Evolutionary conservation across 345 rosid species (phyloP), one percentile per base, ranked within the genome.

Genomic region (Gossypium anomalum): DNA sequence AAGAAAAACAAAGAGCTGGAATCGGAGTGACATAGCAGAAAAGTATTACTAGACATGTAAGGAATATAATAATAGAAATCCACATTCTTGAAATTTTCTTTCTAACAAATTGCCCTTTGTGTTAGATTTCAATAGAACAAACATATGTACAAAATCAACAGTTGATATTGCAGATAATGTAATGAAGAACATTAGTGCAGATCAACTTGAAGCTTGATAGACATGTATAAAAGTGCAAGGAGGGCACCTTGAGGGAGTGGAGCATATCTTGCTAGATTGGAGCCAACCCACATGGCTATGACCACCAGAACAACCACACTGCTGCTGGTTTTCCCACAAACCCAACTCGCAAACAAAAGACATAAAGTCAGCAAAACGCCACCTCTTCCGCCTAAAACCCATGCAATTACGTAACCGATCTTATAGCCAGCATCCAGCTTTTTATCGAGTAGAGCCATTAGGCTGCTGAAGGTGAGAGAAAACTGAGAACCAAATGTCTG

Each of bases 191-290:
- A 60, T 73, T 62, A 73, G 3, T 29, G 62, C 10, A 91, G 75
- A 80, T 90, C 90, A n/a, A 65, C 84, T 78, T 90, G 94, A 68
- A 94, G 88, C 84, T 91, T 94, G 69, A 94, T 88, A 8, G 97
- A 92, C 97, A 92, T 90, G 83, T 89, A 90, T 74, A 94, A 77
- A 41, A 94, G 92, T 0, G 91, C 76, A 55, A 92, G 87, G 34
- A 94, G 89, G 60, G 95, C 97, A 47, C 97, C 95, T 70, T 90
- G 94, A 2, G 97, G 98, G 73, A 92, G 83, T 34, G 93, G 97
- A 38, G 88, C 97, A 83, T 70, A 83, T 78, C 93, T 88, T 7
- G 97, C 97, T 61, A 92, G 83, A 84, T 82, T 85, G 29, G 93
- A 86, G 17, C 89, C 92, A 22, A 92, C 80, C 98, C 97, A 92